Conservation (phyloP, 208 protist species). For the Novymonas esmeraldas region DNA sequence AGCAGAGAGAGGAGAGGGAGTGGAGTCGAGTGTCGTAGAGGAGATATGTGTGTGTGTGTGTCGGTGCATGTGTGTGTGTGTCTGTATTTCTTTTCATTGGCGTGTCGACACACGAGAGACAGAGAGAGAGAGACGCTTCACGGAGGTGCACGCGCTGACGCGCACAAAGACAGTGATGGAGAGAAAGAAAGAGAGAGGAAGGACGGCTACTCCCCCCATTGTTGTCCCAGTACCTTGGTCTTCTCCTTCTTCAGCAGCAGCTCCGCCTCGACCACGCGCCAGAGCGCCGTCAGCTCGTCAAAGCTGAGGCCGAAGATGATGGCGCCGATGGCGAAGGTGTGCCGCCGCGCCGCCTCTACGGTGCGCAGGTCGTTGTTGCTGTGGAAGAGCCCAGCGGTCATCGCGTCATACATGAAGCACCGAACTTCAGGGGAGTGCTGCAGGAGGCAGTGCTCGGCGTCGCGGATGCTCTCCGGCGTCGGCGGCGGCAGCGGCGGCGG, state of each 20-base stretch:
- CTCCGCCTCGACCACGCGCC: constrained; percentile 72
- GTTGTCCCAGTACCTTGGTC: constrained; percentile 57
- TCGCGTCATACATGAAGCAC: constrained; percentile 87
- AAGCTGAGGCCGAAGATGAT: constrained; percentile 44
- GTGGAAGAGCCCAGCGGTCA: constrained; percentile 74
- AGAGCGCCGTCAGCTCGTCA: constrained; percentile 48
- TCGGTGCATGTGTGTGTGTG: neutral
- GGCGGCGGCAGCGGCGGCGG: too few species aligned
- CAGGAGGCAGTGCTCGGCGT: constrained; percentile 41
- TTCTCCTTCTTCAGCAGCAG: constrained; percentile 67
- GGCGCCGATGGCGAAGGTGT: constrained; percentile 44
- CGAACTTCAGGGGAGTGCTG: constrained; percentile 50
- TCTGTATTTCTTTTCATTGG: neutral
- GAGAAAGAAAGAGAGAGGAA: neutral
- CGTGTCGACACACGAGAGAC: neutral
- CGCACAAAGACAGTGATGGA: too few species aligned
- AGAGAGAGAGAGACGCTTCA: neutral
- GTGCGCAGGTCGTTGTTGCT: constrained; percentile 39
- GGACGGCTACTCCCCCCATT: constrained; percentile 41
- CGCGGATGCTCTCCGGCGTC: constrained; percentile 20
- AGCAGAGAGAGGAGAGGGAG: neutral
- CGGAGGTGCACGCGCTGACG: neutral
- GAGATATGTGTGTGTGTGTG: neutral
- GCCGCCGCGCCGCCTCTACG: constrained; percentile 42
- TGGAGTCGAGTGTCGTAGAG: too few species aligned